Percentiles rank a stretch among this genome's conserved stretches.
These are phyloP conservation scores for Stagonosporopsis chrysanthemi DNA, from an alignment of 2,329 filamentous ascomycete species.

Conservation along the genomic window DNA sequence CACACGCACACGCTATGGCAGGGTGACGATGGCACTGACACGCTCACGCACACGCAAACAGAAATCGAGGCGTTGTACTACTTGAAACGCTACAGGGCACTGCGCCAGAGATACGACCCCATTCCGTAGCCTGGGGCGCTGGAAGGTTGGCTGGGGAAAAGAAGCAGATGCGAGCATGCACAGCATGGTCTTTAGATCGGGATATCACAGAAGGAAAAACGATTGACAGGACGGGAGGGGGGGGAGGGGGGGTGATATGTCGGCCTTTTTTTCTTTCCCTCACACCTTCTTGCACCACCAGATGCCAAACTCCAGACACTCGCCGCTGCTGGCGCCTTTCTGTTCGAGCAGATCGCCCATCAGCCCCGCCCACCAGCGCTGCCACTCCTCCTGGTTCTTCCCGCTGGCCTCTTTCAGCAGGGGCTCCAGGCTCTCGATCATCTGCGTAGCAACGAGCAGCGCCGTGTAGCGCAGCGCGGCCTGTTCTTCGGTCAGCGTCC, in stretches of 20 bases:
- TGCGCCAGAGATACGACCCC: conserved; percentile 78
- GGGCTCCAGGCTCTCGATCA: conserved; percentile 86
- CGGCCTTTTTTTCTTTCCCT: conserved; percentile 9
- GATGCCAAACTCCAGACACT: conserved; percentile 76
- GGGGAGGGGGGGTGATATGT: background rate
- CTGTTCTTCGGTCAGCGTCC: conserved; percentile 71
- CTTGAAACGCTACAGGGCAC: conserved; percentile 85
- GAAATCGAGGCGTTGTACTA: conserved; percentile 65
- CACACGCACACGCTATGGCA: background rate
- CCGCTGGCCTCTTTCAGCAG: conserved; percentile 81
- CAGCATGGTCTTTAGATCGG: conserved; percentile 17
- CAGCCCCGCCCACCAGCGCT: conserved; percentile 86
- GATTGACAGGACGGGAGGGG: background rate
- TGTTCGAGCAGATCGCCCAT: conserved; percentile 83
- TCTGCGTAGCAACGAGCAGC: conserved; percentile 79
- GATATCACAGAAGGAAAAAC: conserved; percentile 17
- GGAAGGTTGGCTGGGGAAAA: background rate
- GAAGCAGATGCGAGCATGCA: background rate
- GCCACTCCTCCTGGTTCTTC: conserved; percentile 92
- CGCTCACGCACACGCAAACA: background rate
- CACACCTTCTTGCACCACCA: conserved; percentile 69
- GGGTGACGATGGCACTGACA: background rate
- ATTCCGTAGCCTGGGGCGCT: conserved; percentile 5
- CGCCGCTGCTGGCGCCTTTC: conserved; percentile 79
- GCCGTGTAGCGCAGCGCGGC: conserved; percentile 78